A percentile compares a stretch with the other conserved stretches of the same genome.
These are phyloP conservation scores for Protomyces pachydermus DNA, from an alignment of 1,139 yeast genomes.

Conservation along the genomic window DNA sequence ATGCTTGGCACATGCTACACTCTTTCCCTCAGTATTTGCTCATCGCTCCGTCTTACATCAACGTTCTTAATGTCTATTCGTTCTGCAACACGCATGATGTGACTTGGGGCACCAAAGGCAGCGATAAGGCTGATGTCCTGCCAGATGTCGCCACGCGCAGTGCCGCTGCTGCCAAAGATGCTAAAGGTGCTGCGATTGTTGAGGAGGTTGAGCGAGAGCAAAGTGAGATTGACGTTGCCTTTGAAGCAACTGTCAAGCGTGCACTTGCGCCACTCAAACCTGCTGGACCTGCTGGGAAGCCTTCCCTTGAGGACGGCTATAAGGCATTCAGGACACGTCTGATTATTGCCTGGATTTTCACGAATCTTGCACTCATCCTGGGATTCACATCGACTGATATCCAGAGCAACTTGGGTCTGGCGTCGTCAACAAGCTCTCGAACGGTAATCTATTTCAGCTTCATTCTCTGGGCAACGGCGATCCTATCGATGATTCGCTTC, in stretches of 20 bases:
- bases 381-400: conserved; percentile 45
- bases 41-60: conserved; percentile 69
- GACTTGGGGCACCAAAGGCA: conserved; percentile 90
- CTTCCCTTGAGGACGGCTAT: conserved; percentile 52
- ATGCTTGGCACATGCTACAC: conserved; percentile 75
- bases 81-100: conserved; percentile 82
- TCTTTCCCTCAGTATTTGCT: conserved; percentile 66
- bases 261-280: conserved; percentile 45
- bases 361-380: conserved; percentile 67
- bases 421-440: conserved; percentile 37
- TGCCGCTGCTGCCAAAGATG: conserved; percentile 44
- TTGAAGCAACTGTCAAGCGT: conserved; percentile 36
- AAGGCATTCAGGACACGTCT: conserved; percentile 80
- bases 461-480: conserved; percentile 74
- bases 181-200: conserved; percentile 67
- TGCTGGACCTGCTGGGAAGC: conserved; percentile 37
- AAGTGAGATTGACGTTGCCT: conserved; percentile 53
- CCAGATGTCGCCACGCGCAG: conserved; percentile 51
- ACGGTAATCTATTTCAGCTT: conserved; percentile 60
- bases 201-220: conserved; percentile 70
- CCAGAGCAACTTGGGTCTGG: conserved; percentile 12
- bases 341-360: conserved; percentile 70
- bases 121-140: conserved; percentile 55
- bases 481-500: conserved; percentile 68
- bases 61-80: conserved; percentile 73